These are phyloP conservation scores for Raddia distichophylla DNA, from an alignment of 176 grass and related monocot species.

Conservation along the genomic window DNA sequence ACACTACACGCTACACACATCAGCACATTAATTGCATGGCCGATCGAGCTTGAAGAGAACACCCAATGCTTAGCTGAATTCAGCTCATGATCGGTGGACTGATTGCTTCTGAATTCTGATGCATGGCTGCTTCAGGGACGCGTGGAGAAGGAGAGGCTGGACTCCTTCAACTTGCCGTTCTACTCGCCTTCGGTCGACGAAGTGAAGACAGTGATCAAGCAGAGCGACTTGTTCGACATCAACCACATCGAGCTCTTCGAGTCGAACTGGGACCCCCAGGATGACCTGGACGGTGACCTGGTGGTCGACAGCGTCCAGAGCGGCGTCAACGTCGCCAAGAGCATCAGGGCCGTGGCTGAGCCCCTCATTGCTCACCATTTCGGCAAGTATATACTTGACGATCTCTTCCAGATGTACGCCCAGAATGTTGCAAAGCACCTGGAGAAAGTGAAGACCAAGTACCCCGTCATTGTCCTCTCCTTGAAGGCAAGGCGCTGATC, in stretches of 20 bases:
- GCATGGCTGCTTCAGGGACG: slow-evolving; percentile 33
- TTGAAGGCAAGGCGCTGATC: slow-evolving; percentile 30
- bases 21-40: too few relatives aligned
- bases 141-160: slow-evolving; percentile 59
- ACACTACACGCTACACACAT: too few relatives aligned
- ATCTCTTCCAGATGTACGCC: slow-evolving; percentile 52
- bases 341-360: slow-evolving; percentile 43
- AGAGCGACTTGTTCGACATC: slow-evolving; percentile 52
- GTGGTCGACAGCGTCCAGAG: slow-evolving; percentile 42
- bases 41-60: too few relatives aligned
- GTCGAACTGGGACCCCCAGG: slow-evolving; percentile 52
- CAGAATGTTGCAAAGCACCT: slow-evolving; percentile 41
- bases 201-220: slow-evolving; percentile 38
- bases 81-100: neutral
- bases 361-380: slow-evolving; percentile 46
- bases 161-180: slow-evolving; percentile 63
- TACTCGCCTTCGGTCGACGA: slow-evolving; percentile 69
- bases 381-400: slow-evolving; percentile 43
- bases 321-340: slow-evolving; percentile 47
- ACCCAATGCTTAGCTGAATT: neutral
- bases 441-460: slow-evolving; percentile 47
- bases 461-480: slow-evolving; percentile 48
- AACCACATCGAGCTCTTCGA: slow-evolving; percentile 46
- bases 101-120: neutral
- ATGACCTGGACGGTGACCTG: slow-evolving; percentile 31